Evolutionary conservation across 352 stramenopile genomes (phyloP).

Genomic region (Phytophthora melonis): DNA sequence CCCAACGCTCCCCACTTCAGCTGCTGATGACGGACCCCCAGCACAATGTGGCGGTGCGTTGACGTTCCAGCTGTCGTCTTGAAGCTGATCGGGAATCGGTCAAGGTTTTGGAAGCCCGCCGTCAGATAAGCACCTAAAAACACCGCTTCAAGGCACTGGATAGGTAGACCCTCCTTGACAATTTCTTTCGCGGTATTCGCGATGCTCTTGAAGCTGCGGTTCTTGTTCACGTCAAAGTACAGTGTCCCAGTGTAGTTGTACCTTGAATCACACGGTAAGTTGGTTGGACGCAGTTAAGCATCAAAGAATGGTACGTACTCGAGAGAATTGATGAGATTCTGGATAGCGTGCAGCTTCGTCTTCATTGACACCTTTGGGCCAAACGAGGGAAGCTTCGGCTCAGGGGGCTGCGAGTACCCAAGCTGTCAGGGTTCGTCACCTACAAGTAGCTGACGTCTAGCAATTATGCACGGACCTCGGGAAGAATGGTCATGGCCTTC

Average conservation of each 20-base stretch:
- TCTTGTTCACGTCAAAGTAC: constrained; percentile 91
- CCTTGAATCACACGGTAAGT: constrained; percentile 17
- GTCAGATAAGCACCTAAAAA: constrained; percentile 88
- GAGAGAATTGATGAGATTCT: constrained; percentile 74
- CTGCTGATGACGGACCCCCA: constrained; percentile 78
- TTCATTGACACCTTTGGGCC: constrained; percentile 69
- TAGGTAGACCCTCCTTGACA: constrained; percentile 81
- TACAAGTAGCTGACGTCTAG: neutral
- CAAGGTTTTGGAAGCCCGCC: constrained; percentile 65
- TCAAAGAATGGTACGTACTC: constrained; percentile 52
- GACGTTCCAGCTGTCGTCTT: constrained; percentile 71
- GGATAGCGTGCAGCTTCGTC: constrained; percentile 60
- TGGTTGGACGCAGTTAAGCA: neutral
- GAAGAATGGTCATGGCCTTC: constrained; percentile 59
- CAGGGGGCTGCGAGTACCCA: constrained; percentile 47
- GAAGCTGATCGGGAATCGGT: constrained; percentile 90
- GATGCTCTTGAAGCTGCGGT: constrained; percentile 91
- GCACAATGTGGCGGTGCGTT: constrained; percentile 84
- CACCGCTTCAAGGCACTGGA: constrained; percentile 91
- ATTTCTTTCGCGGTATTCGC: constrained; percentile 90
- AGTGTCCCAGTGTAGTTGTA: constrained; percentile 91
- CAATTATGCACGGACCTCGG: constrained; percentile 48
- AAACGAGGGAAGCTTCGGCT: constrained; percentile 69
- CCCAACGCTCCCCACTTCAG: constrained; percentile 87
- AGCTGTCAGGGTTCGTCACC: neutral